These are phyloP conservation scores for Xylaria curta DNA, from an alignment of 495 filamentous ascomycete genomes.

Conservation along the genomic window DNA sequence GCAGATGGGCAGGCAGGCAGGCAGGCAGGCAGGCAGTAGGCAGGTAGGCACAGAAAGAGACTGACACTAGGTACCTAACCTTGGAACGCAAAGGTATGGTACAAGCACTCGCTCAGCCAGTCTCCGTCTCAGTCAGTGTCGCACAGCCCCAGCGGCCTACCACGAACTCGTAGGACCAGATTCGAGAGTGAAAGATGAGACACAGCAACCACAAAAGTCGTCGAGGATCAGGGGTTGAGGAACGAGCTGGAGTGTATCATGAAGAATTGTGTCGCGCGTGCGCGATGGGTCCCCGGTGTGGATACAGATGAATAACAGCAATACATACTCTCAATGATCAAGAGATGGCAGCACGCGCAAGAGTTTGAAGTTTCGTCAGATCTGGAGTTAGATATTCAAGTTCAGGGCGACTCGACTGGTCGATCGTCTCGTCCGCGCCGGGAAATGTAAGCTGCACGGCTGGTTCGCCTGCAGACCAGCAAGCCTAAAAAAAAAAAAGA, in stretches of 20 bases:
- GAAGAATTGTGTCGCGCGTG: neutral
- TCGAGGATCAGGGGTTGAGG: conserved; percentile 20
- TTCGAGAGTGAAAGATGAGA: conserved; percentile 13
- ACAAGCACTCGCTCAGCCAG: conserved; percentile 26
- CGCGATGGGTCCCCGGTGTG: neutral
- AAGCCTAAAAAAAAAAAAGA: too few relatives aligned
- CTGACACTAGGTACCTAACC: conserved; percentile 2
- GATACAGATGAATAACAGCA: neutral
- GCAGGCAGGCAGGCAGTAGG: too few relatives aligned
- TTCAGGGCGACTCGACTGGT: neutral
- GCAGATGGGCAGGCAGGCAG: neutral
- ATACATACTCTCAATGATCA: conserved; percentile 9
- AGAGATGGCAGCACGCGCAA: neutral
- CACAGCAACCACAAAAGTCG: neutral
- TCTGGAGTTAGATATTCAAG: neutral
- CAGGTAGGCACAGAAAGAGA: neutral
- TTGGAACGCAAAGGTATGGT: conserved; percentile 13
- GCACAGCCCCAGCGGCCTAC: conserved; percentile 6
- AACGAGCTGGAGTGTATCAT: conserved; percentile 2
- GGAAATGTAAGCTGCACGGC: neutral
- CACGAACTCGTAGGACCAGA: conserved; percentile 18
- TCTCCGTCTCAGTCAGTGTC: neutral
- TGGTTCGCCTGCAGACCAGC: conserved; percentile 10
- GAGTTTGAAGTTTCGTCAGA: neutral
- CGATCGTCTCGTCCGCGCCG: neutral